Evolutionary conservation across 345 rosid genomes (phyloP).

Genomic region (Eucalyptus cladocalyx): DNA sequence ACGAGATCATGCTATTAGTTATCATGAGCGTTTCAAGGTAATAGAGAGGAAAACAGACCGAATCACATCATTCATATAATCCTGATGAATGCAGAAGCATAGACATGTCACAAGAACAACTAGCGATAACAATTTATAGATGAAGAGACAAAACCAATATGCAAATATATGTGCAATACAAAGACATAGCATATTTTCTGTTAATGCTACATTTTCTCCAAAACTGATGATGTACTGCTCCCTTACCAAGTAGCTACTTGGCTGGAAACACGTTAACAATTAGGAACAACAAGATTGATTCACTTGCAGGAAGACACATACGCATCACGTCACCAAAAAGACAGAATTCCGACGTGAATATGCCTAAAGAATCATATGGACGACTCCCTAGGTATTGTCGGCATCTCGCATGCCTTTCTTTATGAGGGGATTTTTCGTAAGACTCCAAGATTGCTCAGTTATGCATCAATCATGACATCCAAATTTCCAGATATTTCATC

Average conservation of each 20-base stretch:
- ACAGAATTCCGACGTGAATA: neutral
- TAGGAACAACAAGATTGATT: neutral
- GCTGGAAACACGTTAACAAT: neutral
- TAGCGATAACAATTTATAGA: neutral
- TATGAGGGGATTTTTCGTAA: neutral
- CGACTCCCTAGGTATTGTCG: neutral
- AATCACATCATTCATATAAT: neutral
- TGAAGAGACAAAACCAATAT: neutral
- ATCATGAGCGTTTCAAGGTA: neutral
- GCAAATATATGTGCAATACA: neutral
- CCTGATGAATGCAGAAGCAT: neutral
- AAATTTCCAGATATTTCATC: neutral
- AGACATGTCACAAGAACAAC: neutral
- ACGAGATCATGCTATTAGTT: neutral
- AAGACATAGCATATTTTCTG: neutral
- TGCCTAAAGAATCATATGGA: neutral
- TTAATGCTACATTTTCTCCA: neutral
- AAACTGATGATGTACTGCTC: neutral
- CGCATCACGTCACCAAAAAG: neutral
- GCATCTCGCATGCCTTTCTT: neutral
- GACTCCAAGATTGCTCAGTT: neutral
- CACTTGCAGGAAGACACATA: neutral
- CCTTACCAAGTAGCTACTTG: neutral
- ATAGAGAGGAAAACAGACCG: neutral
- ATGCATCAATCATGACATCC: neutral